Evolutionary conservation across 495 filamentous ascomycete genomes (phyloP), one percentile per base, ranked within the genome.

Genomic region (Neurospora terricola): DNA sequence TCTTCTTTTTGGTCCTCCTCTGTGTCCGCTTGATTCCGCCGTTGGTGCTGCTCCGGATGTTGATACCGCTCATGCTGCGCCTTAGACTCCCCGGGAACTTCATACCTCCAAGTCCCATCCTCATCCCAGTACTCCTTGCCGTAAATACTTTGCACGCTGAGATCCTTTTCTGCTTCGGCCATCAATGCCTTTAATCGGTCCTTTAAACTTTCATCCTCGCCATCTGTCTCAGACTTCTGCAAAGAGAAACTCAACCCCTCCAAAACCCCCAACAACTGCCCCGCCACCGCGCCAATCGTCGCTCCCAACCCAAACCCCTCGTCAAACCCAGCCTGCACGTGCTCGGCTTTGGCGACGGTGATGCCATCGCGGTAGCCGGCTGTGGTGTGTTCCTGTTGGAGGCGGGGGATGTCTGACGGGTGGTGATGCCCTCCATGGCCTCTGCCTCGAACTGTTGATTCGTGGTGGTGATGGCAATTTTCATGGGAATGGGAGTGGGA

Each of bases 291-390:
- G 3, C 95, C 95, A 38, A 97, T 80, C 36, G 89, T 86, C 4
- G 93, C 94, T 39, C 95, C 96, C 3, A 97, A 84, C 2, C 85
- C 80, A 73, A 92, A 98, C 0, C 94, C 94, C 71, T 94, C 91
- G 79, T 98, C 96, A 78, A 98, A 98, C 8, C 96, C 95, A 21
- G 81, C 80, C 78, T 98, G 95, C 14, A 96, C 86, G 74, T 87
- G 87, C 69, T 84, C 75, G 16, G 84, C 82, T 80, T 97, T 98
- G 23, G 90, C 91, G 4, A 79, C 77, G 4, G 91, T 84, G 74
- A 98, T 89, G 72, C 96, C 95, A 74, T 95, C 93, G 73, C 95
- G 90, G 82, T 98, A 98, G 69, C 96, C 95, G n/a, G 91, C 89
- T 9, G 90, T 97, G 40, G 88, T 86, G 81, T 98, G 94, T 73